Base-by-base conservation (phyloP, 495 filamentous ascomycete genomes). In the Neurospora sublineolata region DNA sequence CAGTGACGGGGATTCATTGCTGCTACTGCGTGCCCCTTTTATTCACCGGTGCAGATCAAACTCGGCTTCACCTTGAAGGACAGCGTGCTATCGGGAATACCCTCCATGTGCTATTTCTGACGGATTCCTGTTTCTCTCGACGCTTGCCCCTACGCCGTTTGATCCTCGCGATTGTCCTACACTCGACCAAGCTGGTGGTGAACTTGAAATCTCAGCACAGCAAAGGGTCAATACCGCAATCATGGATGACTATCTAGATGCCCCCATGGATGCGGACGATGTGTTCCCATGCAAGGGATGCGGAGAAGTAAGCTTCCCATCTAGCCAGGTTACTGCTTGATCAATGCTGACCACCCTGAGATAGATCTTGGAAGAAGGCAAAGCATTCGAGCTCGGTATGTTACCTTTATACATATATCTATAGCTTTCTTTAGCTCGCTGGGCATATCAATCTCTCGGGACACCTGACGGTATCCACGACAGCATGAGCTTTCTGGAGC, bases 371-470 rank as follows among this genome's bases (percentile, higher is more conserved):
- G 95, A 99, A 82, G 95, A 99, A 84, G 95, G 95, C 36, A 98
- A 99, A 82, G 95, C 95, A 60, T 99, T 99, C 77, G 95, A 99
- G 83, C 86, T 99, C 68, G 93, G 94, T 98, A 89, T 76, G 92
- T 87, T 41, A 12, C 20, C 18, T 68, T 23, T 11, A 52, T 14
- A 58, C 11, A 27, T 14, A 2, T 23, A 58, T 58, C 20, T 27
- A 14, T 58, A 58, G 46, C 20, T 27, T 58, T 1, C 0, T 27
- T 27, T 0, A 4, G 46, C 23, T 58, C 10, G 46, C 46, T 27
- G 46, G 20, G 46, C 1, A 27, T 27, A 58, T 30, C 20, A 58
- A 27, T 1, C 46, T 3, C 6, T 58, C 46, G 0, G 1, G 10
- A 58, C 2, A 7, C 6, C 46, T 6, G 46, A 3, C 23, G 20